Conservation (phyloP, 2,329 filamentous ascomycete species). For the Penicillium concentricum region DNA sequence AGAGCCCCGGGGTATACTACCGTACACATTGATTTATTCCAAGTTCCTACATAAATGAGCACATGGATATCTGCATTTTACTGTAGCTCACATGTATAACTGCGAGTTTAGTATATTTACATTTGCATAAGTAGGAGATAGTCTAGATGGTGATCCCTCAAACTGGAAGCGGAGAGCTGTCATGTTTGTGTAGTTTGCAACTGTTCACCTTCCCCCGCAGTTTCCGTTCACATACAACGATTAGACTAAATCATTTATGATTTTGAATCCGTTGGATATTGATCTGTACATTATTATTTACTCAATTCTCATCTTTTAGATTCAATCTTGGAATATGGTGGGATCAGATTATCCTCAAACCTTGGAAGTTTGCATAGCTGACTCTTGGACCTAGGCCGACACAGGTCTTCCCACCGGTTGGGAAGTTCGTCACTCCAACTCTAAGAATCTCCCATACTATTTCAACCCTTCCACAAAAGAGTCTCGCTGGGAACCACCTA, state of each 20-base stretch:
- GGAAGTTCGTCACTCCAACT: constrained; percentile 98
- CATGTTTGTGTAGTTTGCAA: constrained; percentile 14
- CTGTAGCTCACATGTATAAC: neutral
- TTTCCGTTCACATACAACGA: constrained; percentile 10
- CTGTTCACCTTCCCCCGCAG: constrained; percentile 31
- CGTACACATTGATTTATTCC: too few relatives aligned
- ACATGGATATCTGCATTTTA: neutral
- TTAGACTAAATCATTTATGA: neutral
- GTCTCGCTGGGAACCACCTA: constrained; percentile 92
- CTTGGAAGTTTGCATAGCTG: neutral
- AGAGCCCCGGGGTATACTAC: too few relatives aligned
- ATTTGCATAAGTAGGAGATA: neutral
- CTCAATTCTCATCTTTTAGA: neutral
- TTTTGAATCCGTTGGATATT: neutral
- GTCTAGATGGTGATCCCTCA: neutral
- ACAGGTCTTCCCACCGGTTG: constrained; percentile 81
- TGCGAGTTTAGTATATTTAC: too few relatives aligned
- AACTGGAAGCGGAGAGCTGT: neutral
- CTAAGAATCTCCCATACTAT: constrained; percentile 98
- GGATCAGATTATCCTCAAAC: neutral
- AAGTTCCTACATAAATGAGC: too few relatives aligned
- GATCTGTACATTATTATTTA: neutral
- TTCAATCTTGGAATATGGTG: constrained; percentile 10
- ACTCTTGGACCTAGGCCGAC: constrained; percentile 54
- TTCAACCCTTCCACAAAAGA: constrained; percentile 85